A percentile compares a stretch with the other conserved stretches of the same genome.
These are phyloP conservation scores for Plasmodium berghei DNA, from an alignment of 169 alveolate species.

Conservation along the genomic window DNA sequence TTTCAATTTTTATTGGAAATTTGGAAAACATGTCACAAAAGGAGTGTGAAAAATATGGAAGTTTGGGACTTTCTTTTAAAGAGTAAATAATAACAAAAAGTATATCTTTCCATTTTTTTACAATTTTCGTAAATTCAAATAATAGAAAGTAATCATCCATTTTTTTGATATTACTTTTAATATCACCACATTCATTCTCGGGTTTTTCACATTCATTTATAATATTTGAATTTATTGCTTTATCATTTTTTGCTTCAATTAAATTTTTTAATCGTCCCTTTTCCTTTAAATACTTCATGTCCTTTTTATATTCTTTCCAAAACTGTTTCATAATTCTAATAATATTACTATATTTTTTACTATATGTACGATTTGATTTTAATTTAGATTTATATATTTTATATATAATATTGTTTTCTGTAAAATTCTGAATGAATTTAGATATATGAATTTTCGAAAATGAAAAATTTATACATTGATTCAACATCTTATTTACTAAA, in stretches of 20 bases:
- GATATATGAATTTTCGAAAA: slow-evolving; percentile 28
- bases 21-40: slow-evolving; percentile 35
- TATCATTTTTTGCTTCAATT: neutral
- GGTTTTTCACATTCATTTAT: neutral
- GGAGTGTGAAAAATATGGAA: slow-evolving; percentile 44
- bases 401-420: slow-evolving; percentile 33
- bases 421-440: slow-evolving; percentile 21
- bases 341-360: slow-evolving; percentile 10
- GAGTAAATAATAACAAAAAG: slow-evolving; percentile 34
- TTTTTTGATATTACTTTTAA: neutral
- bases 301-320: slow-evolving; percentile 72
- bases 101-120: slow-evolving; percentile 64
- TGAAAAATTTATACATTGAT: slow-evolving; percentile 41
- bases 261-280: slow-evolving; percentile 2
- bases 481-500: slow-evolving; percentile 28
- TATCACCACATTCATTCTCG: neutral
- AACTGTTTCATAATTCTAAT: slow-evolving; percentile 41
- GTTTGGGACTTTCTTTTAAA: slow-evolving; percentile 34
- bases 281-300: slow-evolving; percentile 43
- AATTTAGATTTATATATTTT: slow-evolving; percentile 48
- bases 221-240: neutral
- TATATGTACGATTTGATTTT: slow-evolving; percentile 24
- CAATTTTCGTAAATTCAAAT: slow-evolving; percentile 20
- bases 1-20: slow-evolving; percentile 29
- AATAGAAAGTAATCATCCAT: slow-evolving; percentile 20